Percentiles rank a stretch among this genome's conserved stretches.
Evolutionary conservation across 768 basidiomycete genomes (phyloP).

Genomic region (Fomitopsis pulvina): DNA sequence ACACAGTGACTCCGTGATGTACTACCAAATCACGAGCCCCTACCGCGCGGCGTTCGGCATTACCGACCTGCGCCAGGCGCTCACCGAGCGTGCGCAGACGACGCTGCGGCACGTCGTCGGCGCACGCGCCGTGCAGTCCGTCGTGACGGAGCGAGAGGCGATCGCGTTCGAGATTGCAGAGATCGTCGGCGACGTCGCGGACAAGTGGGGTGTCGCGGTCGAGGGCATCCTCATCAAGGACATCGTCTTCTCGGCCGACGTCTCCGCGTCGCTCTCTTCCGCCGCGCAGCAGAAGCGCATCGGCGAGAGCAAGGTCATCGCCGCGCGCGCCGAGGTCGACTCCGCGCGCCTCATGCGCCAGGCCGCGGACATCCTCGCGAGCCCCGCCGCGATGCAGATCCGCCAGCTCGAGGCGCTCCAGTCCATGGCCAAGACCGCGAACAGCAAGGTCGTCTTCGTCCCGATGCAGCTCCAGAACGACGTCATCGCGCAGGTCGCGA

Average conservation of each 20-base stretch:
- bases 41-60: slow-evolving; percentile 96
- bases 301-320: slow-evolving; percentile 95
- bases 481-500: slow-evolving; percentile 42
- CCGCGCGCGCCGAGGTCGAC: slow-evolving; percentile 93
- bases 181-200: slow-evolving; percentile 86
- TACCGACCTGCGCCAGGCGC: slow-evolving; percentile 78
- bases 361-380: slow-evolving; percentile 91
- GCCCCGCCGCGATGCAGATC: slow-evolving; percentile 97
- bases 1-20: slow-evolving; percentile 82
- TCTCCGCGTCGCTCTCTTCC: slow-evolving; percentile 85
- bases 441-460: slow-evolving; percentile 90
- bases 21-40: slow-evolving; percentile 85
- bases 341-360: slow-evolving; percentile 93
- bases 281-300: slow-evolving; percentile 97
- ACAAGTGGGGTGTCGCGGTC: slow-evolving; percentile 96
- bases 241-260: slow-evolving; percentile 87
- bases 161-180: slow-evolving; percentile 96
- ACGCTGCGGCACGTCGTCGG: slow-evolving; percentile 97
- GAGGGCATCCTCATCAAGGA: slow-evolving; percentile 95
- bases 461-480: slow-evolving; percentile 88
- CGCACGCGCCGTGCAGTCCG: slow-evolving; percentile 88
- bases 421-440: slow-evolving; percentile 87
- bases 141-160: slow-evolving; percentile 95
- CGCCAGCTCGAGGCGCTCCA: slow-evolving; percentile 94
- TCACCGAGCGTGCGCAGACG: slow-evolving; percentile 84